A percentile compares a stretch with the other conserved stretches of the same genome.
Evolutionary conservation across 2,329 filamentous ascomycete genomes (phyloP).

Genomic region (Penicillium sp.): DNA sequence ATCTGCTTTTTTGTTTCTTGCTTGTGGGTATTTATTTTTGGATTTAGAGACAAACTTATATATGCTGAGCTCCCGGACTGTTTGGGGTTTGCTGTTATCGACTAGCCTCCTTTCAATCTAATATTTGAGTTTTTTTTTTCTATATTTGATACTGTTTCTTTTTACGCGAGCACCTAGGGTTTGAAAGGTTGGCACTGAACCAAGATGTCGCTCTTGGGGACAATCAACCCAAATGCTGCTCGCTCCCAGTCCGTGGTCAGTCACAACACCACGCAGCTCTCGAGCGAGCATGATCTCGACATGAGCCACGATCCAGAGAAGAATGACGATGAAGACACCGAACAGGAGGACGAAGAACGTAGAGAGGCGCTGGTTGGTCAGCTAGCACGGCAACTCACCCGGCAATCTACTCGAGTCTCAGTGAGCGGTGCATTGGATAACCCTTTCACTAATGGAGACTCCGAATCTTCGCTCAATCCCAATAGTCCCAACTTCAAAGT

Average conservation of each 20-base stretch:
- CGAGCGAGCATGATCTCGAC: neutral
- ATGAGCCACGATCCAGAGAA: neutral
- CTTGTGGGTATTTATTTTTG: neutral
- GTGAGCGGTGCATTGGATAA: slow-evolving; percentile 16
- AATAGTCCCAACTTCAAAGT: slow-evolving; percentile 23
- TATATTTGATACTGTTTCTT: neutral
- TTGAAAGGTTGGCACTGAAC: neutral
- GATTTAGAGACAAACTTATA: neutral
- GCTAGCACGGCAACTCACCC: slow-evolving; percentile 17
- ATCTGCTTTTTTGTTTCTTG: neutral
- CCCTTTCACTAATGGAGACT: slow-evolving; percentile 19
- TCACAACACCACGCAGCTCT: neutral
- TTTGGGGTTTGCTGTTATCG: neutral
- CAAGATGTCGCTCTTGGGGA: neutral
- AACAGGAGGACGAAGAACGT: neutral
- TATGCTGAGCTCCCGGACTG: neutral
- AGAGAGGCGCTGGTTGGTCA: neutral
- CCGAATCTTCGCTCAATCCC: slow-evolving; percentile 22
- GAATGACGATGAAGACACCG: neutral
- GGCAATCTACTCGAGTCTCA: slow-evolving; percentile 24
- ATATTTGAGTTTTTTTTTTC: neutral
- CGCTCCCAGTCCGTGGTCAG: neutral
- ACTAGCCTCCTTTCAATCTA: neutral
- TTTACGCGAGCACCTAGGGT: no score
- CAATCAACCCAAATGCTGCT: neutral